Conservation (phyloP, 2,329 filamentous ascomycete species). For the Mycosphaerella arachidis region DNA sequence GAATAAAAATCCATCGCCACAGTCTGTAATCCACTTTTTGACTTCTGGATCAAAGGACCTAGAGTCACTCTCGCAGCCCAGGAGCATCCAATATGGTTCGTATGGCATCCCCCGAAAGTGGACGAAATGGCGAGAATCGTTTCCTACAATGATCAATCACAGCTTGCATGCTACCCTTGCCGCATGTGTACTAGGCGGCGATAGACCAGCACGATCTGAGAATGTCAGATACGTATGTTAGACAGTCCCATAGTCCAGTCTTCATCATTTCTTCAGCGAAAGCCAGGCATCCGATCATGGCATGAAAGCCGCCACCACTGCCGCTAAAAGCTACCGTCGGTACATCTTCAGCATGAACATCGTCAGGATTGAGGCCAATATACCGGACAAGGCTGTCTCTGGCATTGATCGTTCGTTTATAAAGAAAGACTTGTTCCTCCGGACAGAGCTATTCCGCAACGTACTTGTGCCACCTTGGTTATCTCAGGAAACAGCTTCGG, state of each 20-base stretch:
- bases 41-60: constrained; percentile 31
- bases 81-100: constrained; percentile 25
- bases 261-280: constrained; percentile 30
- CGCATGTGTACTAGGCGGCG: constrained; percentile 33
- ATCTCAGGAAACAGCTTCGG: constrained; percentile 30
- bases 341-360: constrained; percentile 31
- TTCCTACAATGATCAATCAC: constrained; percentile 34
- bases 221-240: constrained; percentile 32
- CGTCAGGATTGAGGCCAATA: constrained; percentile 25
- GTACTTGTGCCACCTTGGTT: constrained; percentile 24
- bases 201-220: constrained; percentile 33
- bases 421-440: constrained; percentile 28
- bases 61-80: constrained; percentile 28
- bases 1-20: constrained; percentile 34
- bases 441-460: constrained; percentile 28
- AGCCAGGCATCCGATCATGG: constrained; percentile 30
- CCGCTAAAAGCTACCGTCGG: constrained; percentile 31
- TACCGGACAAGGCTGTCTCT: constrained; percentile 31
- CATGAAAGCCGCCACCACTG: constrained; percentile 31
- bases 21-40: constrained; percentile 28
- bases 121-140: constrained; percentile 31
- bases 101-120: constrained; percentile 33
- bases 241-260: constrained; percentile 30
- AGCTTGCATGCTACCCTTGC: constrained; percentile 24
- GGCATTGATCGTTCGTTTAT: constrained; percentile 20